Percentiles rank a stretch among this genome's conserved stretches.
These are phyloP conservation scores for Colletotrichum limetticola DNA, from an alignment of 2,329 filamentous ascomycete species.

Conservation along the genomic window DNA sequence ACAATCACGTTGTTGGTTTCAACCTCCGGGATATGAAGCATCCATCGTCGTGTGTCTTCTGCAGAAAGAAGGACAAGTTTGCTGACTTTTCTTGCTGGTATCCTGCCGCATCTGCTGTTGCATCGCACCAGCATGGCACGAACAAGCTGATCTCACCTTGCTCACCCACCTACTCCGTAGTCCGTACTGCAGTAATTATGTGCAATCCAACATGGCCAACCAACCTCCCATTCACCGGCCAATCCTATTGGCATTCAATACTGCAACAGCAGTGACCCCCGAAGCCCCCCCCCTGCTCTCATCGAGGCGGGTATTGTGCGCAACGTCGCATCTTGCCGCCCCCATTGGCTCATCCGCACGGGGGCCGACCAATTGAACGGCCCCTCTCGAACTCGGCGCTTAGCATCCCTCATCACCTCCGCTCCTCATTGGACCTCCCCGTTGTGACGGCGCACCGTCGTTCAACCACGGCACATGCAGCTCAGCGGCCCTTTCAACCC, in stretches of 20 bases:
- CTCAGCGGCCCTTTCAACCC: constrained; percentile 20
- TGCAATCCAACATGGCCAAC: constrained; percentile 7
- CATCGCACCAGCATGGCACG: constrained; percentile 32
- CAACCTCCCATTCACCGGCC: background rate
- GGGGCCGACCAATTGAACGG: constrained; percentile 28
- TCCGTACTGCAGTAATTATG: background rate
- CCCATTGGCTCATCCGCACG: constrained; percentile 20
- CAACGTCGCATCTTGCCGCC: constrained; percentile 18
- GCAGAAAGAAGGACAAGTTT: background rate
- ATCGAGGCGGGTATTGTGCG: constrained; percentile 33
- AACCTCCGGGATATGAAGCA: background rate
- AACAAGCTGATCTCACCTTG: constrained; percentile 18
- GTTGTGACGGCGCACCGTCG: constrained; percentile 30
- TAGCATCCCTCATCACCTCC: constrained; percentile 25
- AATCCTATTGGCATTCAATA: background rate
- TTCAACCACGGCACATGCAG: constrained; percentile 34
- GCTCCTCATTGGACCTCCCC: constrained; percentile 29
- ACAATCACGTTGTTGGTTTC: constrained; percentile 3
- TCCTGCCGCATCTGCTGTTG: constrained; percentile 9
- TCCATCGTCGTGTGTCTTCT: background rate
- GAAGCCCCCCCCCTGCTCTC: constrained; percentile 10
- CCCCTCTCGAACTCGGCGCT: constrained; percentile 33
- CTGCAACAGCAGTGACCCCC: background rate
- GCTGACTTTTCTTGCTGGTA: background rate
- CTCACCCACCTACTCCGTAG: background rate